Percentiles rank a stretch among this genome's conserved stretches.
Evolutionary conservation across 2,329 filamentous ascomycete species (phyloP).

Genomic region (Conoideocrella luteorostrata): DNA sequence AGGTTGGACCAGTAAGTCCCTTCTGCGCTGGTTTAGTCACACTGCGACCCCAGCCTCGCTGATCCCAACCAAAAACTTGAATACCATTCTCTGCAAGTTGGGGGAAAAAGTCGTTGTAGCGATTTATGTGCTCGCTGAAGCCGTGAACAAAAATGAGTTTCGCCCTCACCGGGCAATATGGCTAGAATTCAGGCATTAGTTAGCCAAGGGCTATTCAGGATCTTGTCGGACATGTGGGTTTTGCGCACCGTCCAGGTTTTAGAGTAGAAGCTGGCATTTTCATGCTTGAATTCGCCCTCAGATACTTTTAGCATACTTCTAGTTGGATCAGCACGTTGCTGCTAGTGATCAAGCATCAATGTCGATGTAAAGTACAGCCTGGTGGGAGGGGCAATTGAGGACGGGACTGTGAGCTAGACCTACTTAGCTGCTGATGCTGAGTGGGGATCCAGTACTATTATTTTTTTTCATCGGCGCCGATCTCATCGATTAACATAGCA

Average conservation of each 20-base stretch:
- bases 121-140: slow-evolving; percentile 79
- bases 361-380: too few relatives aligned
- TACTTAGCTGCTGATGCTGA: too few relatives aligned
- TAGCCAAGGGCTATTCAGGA: too few relatives aligned
- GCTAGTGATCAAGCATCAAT: too few relatives aligned
- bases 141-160: slow-evolving; percentile 81
- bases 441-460: too few relatives aligned
- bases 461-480: too few relatives aligned
- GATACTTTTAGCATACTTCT: slow-evolving; percentile 30
- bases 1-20: slow-evolving; percentile 69
- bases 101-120: slow-evolving; percentile 70
- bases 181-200: slow-evolving; percentile 38
- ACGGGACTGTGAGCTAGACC: too few relatives aligned
- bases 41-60: slow-evolving; percentile 81
- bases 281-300: slow-evolving; percentile 46
- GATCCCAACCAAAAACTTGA: slow-evolving; percentile 72
- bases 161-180: slow-evolving; percentile 52
- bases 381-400: too few relatives aligned
- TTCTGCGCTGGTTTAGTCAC: slow-evolving; percentile 54
- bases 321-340: not conserved
- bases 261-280: slow-evolving; percentile 42
- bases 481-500: too few relatives aligned
- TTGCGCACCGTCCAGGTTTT: slow-evolving; percentile 52
- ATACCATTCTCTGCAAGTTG: slow-evolving; percentile 65
- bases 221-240: not conserved